Base-by-base conservation (phyloP, 805 yeast species). In the Torulaspora microellipsoides region DNA sequence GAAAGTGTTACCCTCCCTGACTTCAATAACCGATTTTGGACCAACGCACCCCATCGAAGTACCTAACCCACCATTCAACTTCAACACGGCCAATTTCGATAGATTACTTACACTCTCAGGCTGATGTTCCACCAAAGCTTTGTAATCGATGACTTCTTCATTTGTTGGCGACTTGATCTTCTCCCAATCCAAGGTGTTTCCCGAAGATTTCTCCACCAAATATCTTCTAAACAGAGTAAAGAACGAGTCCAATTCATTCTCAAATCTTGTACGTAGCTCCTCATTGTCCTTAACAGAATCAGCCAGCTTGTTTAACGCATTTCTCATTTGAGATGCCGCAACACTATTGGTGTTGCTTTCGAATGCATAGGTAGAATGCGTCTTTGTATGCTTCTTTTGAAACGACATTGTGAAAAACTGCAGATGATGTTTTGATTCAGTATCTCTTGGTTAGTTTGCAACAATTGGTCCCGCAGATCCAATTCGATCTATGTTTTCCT, bases 1-100 rank as follows among this genome's bases (percentile, higher is more conserved):
- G 68, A 93, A 93, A 33, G 97, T 85, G 77, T 93, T 95, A 49
- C 98, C 98, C 59, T 93, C 99, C 69, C 99, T 85, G 38, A 93
- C 99, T 73, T 93, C 99, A 64, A 93, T 93, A 54, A 93, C 95
- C 23, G 96, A 86, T 70, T 90, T 90, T 52, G 99, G 99, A 46
- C 99, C 99, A 50, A 93, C 97, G 73, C 99, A 93, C 46, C 99
- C 99, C 99, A 93, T 93, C 8, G 98, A 91, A 15, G 99, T 93
- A 64, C 99, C 99, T 56, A 93, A 76, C 34, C 99, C 99, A 75
- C 99, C 99, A 65, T 93, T 93, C 66, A 93, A 78, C 72, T 93
- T 93, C 68, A 93, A 76, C 33, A 93, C 99, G 8, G 97, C 98
- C 65, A 93, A 77, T 68, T 90, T 90, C 55, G 80, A 69, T 59